A percentile compares a stretch with the other conserved stretches of the same genome.
phyloP scores from a whole-genome alignment of 116 monocot genomes.

The Posidonia oceanica region DNA sequence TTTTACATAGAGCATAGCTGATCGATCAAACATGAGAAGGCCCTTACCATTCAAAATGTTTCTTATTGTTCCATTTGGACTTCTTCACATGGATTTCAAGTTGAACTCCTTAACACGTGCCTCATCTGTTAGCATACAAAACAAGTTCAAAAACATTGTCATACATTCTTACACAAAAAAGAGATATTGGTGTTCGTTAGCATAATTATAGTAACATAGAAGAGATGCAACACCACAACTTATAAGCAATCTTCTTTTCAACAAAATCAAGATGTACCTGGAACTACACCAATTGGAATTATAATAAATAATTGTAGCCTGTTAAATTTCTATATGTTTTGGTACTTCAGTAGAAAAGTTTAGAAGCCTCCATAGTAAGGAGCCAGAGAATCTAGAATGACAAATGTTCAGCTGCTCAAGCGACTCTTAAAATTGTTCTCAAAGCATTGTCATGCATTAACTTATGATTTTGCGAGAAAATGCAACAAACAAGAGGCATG shows the following conservation, averaged over 20 bases:
- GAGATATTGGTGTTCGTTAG: background rate
- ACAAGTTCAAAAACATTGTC: background rate
- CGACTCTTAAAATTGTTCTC: no score
- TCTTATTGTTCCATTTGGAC: slow-evolving; percentile 95
- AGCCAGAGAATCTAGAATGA: no score
- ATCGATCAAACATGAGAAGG: background rate
- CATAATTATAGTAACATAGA: background rate
- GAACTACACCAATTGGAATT: slow-evolving; percentile 4
- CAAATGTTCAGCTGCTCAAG: no score
- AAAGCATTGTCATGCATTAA: no score
- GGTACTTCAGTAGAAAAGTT: no score
- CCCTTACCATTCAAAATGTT: slow-evolving; percentile 84
- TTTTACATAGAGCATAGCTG: background rate
- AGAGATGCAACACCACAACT: background rate
- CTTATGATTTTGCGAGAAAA: no score
- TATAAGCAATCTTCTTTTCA: slow-evolving; percentile 1
- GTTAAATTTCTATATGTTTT: no score
- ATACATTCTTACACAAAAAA: background rate
- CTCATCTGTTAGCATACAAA: slow-evolving; percentile 47
- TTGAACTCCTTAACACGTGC: slow-evolving; percentile 84
- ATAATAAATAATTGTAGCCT: no score
- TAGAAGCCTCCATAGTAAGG: no score
- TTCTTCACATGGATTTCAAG: slow-evolving; percentile 88
- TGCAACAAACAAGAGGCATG: no score
- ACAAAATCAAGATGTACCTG: slow-evolving; percentile 34